Conservation (phyloP, 495 filamentous ascomycete species). For the Neohortaea acidophila region DNA sequence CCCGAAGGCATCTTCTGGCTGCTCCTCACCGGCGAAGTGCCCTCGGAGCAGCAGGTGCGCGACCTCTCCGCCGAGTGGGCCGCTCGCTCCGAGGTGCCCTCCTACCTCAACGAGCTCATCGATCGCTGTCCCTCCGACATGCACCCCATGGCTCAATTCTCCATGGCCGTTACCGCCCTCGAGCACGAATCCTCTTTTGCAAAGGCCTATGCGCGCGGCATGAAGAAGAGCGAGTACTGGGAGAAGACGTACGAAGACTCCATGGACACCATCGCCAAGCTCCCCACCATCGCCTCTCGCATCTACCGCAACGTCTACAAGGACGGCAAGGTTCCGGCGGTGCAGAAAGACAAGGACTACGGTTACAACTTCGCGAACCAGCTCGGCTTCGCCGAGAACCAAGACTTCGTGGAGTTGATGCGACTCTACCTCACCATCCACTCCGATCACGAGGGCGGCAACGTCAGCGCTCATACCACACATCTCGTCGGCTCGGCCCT, state of each 20-base stretch:
- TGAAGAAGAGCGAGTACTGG: conserved; percentile 99
- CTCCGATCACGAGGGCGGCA: conserved; percentile 94
- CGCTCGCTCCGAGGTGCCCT: conserved; percentile 86
- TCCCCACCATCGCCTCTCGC: conserved; percentile 89
- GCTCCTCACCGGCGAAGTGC: conserved; percentile 90
- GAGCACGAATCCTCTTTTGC: conserved; percentile 96
- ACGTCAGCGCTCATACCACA: conserved; percentile 95
- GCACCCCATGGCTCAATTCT: conserved; percentile 99
- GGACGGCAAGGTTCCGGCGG: conserved; percentile 88
- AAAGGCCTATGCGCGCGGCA: conserved; percentile 94
- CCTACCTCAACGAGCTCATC: conserved; percentile 96
- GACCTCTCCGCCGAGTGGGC: conserved; percentile 97
- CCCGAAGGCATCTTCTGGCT: conserved; percentile 99
- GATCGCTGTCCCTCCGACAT: conserved; percentile 97
- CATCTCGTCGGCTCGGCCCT: conserved; percentile 94
- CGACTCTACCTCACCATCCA: conserved; percentile 98
- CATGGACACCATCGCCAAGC: conserved; percentile 99
- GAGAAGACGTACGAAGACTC: conserved; percentile 98
- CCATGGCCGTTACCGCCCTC: conserved; percentile 88
- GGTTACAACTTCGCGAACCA: conserved; percentile 97
- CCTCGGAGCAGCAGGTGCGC: conserved; percentile 91
- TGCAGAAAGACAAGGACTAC: conserved; percentile 98
- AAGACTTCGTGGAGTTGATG: conserved; percentile 95
- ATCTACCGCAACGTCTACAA: conserved; percentile 99
- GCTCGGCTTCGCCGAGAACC: conserved; percentile 88